A percentile compares a stretch with the other conserved stretches of the same genome.
Evolutionary conservation across 1,284 basidiomycete genomes (phyloP).

Genomic region (Puccinia coronata): DNA sequence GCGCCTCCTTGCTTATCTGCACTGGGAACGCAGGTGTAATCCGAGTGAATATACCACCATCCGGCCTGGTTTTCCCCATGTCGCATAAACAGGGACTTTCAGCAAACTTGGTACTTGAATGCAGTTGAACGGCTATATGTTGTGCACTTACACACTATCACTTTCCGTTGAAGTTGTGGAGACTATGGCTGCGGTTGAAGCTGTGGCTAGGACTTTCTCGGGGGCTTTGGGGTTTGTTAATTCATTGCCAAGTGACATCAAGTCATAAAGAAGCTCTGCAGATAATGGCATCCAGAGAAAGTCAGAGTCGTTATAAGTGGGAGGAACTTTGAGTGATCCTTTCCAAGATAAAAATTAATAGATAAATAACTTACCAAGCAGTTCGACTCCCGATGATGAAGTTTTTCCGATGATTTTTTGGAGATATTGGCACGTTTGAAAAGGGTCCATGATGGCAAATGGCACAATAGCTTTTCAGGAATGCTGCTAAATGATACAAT

Average conservation of each 20-base stretch:
- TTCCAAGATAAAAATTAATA: neutral
- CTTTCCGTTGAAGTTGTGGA: too few species aligned
- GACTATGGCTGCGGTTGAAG: neutral
- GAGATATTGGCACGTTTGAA: constrained; percentile 25
- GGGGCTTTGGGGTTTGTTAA: neutral
- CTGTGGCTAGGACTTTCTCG: constrained; percentile 4
- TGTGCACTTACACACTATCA: neutral
- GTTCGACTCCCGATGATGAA: constrained; percentile 7
- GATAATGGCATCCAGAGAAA: neutral
- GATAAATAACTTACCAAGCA: neutral
- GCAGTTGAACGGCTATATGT: neutral
- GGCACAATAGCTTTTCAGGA: neutral
- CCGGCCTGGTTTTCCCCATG: neutral
- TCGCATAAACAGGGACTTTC: neutral
- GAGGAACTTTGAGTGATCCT: neutral
- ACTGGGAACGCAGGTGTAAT: constrained; percentile 8
- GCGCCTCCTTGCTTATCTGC: constrained; percentile 16
- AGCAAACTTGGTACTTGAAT: too few species aligned
- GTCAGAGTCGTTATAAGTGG: too few species aligned
- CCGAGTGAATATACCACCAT: neutral
- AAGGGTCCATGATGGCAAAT: neutral
- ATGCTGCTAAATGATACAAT: neutral
- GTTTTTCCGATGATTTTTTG: constrained; percentile 13
- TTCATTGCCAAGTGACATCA: neutral
- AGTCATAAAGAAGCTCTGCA: neutral